These are phyloP conservation scores for Logfia minima DNA, from an alignment of 129 eudicot species.

Conservation along the genomic window DNA sequence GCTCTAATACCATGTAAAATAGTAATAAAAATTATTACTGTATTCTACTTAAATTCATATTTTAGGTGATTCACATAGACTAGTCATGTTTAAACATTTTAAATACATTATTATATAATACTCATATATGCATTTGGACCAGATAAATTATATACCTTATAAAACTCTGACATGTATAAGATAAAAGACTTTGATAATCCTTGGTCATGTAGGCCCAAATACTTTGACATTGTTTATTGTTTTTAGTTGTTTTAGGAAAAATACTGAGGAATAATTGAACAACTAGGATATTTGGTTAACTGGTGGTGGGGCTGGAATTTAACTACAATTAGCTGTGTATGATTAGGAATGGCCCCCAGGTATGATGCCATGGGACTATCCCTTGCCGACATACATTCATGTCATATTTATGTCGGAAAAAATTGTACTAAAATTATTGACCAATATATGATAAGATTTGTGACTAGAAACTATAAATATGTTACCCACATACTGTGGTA, in stretches of 20 bases:
- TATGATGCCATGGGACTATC: conserved; percentile 21
- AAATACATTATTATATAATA: no score
- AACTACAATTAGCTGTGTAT: conserved; percentile 36
- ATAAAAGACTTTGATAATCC: neutral
- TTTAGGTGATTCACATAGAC: no score
- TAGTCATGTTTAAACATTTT: no score
- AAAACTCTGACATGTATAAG: neutral
- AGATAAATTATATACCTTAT: no score
- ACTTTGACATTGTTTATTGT: neutral
- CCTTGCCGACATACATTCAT: neutral
- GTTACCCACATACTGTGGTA: no score
- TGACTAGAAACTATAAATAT: neutral
- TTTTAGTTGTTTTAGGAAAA: neutral
- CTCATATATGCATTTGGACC: no score
- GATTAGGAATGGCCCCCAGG: conserved; percentile 34
- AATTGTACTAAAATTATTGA: neutral
- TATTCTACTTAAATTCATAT: no score
- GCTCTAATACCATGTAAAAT: no score
- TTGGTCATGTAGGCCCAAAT: neutral
- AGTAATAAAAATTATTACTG: no score
- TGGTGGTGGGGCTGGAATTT: conserved; percentile 37
- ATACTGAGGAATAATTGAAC: neutral
- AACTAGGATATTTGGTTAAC: conserved; percentile 32
- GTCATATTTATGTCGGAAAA: neutral
- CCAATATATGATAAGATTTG: neutral